Conservation (phyloP, 2,329 filamentous ascomycete genomes). For the Pestalotiopsis sp. region DNA sequence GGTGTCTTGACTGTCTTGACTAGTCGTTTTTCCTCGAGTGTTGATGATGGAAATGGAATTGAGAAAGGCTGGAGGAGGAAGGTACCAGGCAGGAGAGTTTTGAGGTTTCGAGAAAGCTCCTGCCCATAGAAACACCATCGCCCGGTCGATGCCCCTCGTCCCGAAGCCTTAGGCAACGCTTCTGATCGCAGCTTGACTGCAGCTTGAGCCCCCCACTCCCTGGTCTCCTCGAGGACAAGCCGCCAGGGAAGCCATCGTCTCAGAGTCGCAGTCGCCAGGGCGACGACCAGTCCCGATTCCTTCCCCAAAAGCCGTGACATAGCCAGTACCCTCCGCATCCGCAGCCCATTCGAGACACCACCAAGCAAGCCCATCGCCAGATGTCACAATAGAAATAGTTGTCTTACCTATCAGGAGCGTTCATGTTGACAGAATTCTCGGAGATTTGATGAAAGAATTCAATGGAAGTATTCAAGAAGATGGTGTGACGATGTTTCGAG, state of each 20-base stretch:
- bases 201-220: not conserved
- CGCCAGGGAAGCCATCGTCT: not conserved
- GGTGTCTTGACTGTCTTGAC: not conserved
- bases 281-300: not conserved
- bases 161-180: not conserved
- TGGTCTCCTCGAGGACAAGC: not conserved
- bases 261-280: not conserved
- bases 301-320: not conserved
- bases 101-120: not conserved
- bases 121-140: not conserved
- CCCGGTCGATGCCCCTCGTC: not conserved
- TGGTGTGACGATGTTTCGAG: too few species aligned
- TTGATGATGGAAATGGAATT: not conserved
- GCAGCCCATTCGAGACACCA: not conserved
- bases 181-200: not conserved
- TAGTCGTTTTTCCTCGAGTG: not conserved
- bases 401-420: constrained; percentile 14
- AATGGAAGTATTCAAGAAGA: too few species aligned
- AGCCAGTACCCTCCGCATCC: not conserved
- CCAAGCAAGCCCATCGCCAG: not conserved
- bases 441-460: too few species aligned
- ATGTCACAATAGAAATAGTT: not conserved
- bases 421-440: constrained; percentile 5
- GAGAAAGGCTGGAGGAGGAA: not conserved
- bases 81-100: not conserved